Percentiles rank a stretch among this genome's conserved stretches.
phyloP scores from a whole-genome alignment of 306 rosid species.

The Prunus dulcis region DNA sequence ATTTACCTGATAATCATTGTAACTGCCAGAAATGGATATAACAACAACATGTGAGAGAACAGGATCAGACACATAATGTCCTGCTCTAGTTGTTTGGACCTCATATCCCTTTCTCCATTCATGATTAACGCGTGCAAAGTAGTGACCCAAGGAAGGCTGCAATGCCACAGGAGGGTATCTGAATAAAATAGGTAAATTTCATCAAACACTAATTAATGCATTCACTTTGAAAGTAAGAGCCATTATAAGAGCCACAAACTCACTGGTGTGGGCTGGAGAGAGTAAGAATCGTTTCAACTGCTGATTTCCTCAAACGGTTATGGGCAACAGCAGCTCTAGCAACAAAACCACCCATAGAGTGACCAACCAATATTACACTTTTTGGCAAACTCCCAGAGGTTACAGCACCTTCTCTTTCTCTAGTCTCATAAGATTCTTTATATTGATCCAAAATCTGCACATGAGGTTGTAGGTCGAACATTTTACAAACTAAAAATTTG shows the following conservation, averaged over 20 bases:
- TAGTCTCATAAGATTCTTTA: conserved; percentile 72
- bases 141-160: conserved; percentile 94
- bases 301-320: conserved; percentile 78
- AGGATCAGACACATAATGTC: conserved; percentile 64
- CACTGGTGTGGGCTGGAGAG: conserved; percentile 96
- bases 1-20: conserved; percentile 87
- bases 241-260: conserved; percentile 23
- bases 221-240: conserved; percentile 17
- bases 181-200: conserved; percentile 44
- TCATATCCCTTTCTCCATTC: conserved; percentile 88
- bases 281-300: conserved; percentile 88
- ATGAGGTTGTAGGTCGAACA: not conserved
- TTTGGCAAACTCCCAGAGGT: conserved; percentile 68
- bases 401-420: conserved; percentile 72
- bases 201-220: conserved; percentile 38
- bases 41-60: conserved; percentile 76
- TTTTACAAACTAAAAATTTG: not conserved
- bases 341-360: conserved; percentile 99
- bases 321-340: conserved; percentile 92
- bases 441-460: conserved; percentile 91
- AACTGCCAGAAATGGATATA: conserved; percentile 86
- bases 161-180: conserved; percentile 97
- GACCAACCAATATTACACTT: conserved; percentile 96
- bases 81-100: conserved; percentile 56
- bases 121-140: conserved; percentile 71